Evolutionary conservation across 805 yeast genomes (phyloP), one percentile per base, ranked within the genome.

Genomic region (Wickerhamomyces kurtzmanii): DNA sequence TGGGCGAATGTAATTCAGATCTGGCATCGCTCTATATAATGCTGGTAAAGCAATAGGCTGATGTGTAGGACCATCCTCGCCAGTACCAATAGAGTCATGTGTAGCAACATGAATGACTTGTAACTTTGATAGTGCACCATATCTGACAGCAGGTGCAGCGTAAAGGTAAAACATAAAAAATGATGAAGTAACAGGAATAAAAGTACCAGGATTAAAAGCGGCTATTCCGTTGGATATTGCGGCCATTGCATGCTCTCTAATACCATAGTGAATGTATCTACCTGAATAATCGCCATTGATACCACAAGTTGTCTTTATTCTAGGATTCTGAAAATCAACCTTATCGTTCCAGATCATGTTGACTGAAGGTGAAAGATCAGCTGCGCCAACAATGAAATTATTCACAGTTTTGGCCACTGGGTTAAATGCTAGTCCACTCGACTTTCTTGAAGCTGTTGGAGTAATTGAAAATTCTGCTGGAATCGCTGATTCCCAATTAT

Each of bases 11-110:
- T 61, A 69, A 43, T 51, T 49, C 23, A 55, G 27, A 51, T 68
- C 68, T 36, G 75, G 75, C 31, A 61, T 47, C 23, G 74, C 64
- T 40, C 74, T 59, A 55, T 63, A 59, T 45, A 67, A 68, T 15
- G 67, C 62, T 24, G 68, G 45, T 20, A 70, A 53, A 44, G 63
- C 73, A 36, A 68, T 64, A 31, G 75, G 74, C 50, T 68, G 75
- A 38, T 68, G 75, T 24, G 74, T 68, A 22, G 74, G 74, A 23
- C 75, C 75, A 37, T 68, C 74, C 53, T 68, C 75, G 39, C 75
- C 75, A 15, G 62, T 59, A 42, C 75, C 75, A 37, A 68, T 67
- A 15, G 74, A 68, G 49, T 68, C 74, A 51, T 68, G 75, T 24
- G 74, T 68, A 21, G 70, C 74, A 22, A 68, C 66, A 55, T 68